Percentiles rank a stretch among this genome's conserved stretches.
Evolutionary conservation across 345 rosid species (phyloP).

Genomic region (Eucalyptus pumila): DNA sequence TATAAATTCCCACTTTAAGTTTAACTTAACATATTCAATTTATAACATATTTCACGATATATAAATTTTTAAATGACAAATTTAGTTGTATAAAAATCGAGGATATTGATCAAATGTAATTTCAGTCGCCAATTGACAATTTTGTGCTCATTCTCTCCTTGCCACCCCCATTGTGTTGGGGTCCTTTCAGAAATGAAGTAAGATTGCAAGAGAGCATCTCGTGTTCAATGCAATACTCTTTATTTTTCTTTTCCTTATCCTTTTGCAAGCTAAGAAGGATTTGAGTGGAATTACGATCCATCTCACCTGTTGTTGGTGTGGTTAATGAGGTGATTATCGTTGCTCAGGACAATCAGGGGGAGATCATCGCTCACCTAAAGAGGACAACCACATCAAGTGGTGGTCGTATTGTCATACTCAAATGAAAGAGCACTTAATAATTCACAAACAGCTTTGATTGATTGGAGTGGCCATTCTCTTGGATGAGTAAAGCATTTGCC

Average conservation of each 20-base stretch:
- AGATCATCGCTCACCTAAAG: not conserved
- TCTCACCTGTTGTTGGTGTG: accelerated
- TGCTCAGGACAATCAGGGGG: accelerated
- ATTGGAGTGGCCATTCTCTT: too few relatives aligned
- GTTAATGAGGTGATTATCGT: accelerated
- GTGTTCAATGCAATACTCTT: not conserved
- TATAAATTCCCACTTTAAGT: not conserved
- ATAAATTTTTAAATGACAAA: not conserved
- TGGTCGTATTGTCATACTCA: not conserved
- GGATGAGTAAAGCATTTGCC: too few relatives aligned
- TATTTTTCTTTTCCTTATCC: not conserved
- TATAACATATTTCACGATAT: not conserved
- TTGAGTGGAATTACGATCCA: accelerated
- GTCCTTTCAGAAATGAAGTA: not conserved
- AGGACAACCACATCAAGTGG: not conserved
- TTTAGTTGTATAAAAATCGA: not conserved
- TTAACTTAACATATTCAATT: not conserved
- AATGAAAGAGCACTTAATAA: not conserved
- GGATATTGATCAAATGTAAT: not conserved
- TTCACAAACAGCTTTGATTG: not conserved
- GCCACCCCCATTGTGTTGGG: not conserved
- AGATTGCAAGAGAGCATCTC: not conserved
- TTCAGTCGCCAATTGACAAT: accelerated
- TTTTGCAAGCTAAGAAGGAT: not conserved
- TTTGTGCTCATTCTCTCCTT: not conserved